Evolutionary conservation across 805 yeast species (phyloP).

Genomic region (Sugiyamaella smithiae): DNA sequence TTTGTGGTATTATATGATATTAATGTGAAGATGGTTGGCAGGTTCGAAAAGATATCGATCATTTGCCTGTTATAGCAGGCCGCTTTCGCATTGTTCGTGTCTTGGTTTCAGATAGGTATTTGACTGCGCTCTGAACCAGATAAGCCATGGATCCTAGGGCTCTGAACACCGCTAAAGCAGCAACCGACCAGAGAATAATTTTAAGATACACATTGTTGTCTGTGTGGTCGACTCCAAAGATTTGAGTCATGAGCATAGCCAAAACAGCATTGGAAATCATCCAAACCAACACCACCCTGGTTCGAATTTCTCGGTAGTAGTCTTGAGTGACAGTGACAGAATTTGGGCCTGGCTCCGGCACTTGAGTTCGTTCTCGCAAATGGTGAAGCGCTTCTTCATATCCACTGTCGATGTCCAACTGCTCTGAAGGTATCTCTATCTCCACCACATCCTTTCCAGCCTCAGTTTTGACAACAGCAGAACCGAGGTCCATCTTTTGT

Average conservation of each 20-base stretch:
- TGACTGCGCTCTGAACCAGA: conserved; percentile 43
- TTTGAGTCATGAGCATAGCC: conserved; percentile 84
- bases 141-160: conserved; percentile 78
- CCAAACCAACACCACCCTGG: conserved; percentile 96
- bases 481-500: conserved; percentile 66
- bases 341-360: conserved; percentile 44
- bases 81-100: conserved; percentile 10
- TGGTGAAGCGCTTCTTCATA: conserved; percentile 73
- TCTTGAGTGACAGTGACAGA: conserved; percentile 54
- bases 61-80: conserved; percentile 11
- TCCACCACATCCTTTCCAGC: conserved; percentile 83
- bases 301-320: conserved; percentile 91
- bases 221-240: conserved; percentile 65
- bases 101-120: conserved; percentile 21
- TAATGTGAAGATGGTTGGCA: no score
- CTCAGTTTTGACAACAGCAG: conserved; percentile 79
- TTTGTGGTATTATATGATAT: background rate
- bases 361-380: conserved; percentile 65
- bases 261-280: conserved; percentile 75
- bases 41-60: background rate
- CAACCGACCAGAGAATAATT: conserved; percentile 90
- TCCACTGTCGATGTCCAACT: conserved; percentile 74
- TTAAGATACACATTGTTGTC: conserved; percentile 71
- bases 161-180: conserved; percentile 75
- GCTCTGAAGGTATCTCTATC: conserved; percentile 67